phyloP scores from a whole-genome alignment of 441 rosid genomes.

The Erodium moschatum region DNA sequence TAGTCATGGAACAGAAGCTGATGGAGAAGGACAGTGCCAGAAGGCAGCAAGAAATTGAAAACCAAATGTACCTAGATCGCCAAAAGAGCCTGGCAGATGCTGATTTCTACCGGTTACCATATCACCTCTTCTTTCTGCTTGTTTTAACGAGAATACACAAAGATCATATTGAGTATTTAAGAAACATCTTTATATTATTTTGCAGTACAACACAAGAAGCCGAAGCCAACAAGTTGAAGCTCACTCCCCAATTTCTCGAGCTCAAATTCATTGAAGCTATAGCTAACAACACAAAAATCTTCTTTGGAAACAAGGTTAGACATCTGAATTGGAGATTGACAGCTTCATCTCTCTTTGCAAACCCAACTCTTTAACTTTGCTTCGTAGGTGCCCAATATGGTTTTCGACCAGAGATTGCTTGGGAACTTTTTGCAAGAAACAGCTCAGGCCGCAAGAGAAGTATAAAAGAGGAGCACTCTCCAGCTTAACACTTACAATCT shows the following conservation, averaged over 20 bases:
- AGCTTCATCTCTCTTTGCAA: too few relatives aligned
- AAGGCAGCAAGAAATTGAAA: conserved; percentile 70
- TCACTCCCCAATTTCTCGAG: conserved; percentile 74
- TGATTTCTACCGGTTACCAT: conserved; percentile 50
- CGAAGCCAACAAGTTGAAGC: conserved; percentile 84
- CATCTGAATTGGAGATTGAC: too few relatives aligned
- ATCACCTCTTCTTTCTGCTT: neutral
- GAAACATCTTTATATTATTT: conserved; percentile 9
- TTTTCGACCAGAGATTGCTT: conserved; percentile 74
- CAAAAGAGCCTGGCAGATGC: conserved; percentile 64
- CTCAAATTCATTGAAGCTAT: conserved; percentile 75
- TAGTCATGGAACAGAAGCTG: conserved; percentile 70
- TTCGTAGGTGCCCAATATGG: conserved; percentile 44
- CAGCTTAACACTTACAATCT: neutral
- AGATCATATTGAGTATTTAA: conserved; percentile 4
- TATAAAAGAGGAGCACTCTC: neutral
- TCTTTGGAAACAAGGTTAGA: conserved; percentile 74
- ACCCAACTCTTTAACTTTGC: too few relatives aligned
- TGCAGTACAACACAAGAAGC: conserved; percentile 65
- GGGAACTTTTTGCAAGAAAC: conserved; percentile 60
- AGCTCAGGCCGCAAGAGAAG: conserved; percentile 6
- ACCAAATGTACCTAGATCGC: conserved; percentile 63
- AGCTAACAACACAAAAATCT: conserved; percentile 71
- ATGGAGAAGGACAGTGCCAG: conserved; percentile 71
- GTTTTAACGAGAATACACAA: neutral